Evolutionary conservation across 2,329 filamentous ascomycete genomes (phyloP).

Genomic region (Aspergillus hortae): DNA sequence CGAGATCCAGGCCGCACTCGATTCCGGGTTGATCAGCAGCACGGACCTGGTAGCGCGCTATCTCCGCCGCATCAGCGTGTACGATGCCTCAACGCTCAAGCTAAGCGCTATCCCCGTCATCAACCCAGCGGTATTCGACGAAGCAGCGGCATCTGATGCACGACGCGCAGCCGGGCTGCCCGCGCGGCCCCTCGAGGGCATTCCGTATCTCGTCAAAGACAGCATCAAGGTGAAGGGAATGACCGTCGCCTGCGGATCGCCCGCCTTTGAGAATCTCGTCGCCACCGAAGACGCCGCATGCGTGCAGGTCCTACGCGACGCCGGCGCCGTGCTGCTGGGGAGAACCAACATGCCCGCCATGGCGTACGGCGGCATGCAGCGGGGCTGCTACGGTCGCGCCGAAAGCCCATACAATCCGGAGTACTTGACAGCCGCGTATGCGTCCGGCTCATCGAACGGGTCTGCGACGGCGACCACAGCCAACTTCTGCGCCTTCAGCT

Average conservation of each 20-base stretch:
- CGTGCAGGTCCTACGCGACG: conserved; percentile 45
- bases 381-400: conserved; percentile 54
- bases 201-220: conserved; percentile 58
- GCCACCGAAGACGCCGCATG: conserved; percentile 53
- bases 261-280: conserved; percentile 50
- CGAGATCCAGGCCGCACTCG: conserved; percentile 43
- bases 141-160: conserved; percentile 47
- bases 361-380: conserved; percentile 57
- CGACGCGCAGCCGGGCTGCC: conserved; percentile 37
- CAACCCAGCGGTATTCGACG: conserved; percentile 45
- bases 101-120: conserved; percentile 51
- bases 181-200: conserved; percentile 49
- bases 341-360: conserved; percentile 60
- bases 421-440: conserved; percentile 54
- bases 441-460: conserved; percentile 58
- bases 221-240: conserved; percentile 54
- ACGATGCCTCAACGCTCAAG: conserved; percentile 40
- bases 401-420: conserved; percentile 55
- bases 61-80: conserved; percentile 46
- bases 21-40: conserved; percentile 38
- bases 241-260: conserved; percentile 53
- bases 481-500: conserved; percentile 51
- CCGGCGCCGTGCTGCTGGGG: conserved; percentile 52
- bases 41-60: conserved; percentile 47
- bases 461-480: conserved; percentile 50